Evolutionary conservation across 208 protist genomes (phyloP).

Genomic region (Acanthamoeba castellanii): DNA sequence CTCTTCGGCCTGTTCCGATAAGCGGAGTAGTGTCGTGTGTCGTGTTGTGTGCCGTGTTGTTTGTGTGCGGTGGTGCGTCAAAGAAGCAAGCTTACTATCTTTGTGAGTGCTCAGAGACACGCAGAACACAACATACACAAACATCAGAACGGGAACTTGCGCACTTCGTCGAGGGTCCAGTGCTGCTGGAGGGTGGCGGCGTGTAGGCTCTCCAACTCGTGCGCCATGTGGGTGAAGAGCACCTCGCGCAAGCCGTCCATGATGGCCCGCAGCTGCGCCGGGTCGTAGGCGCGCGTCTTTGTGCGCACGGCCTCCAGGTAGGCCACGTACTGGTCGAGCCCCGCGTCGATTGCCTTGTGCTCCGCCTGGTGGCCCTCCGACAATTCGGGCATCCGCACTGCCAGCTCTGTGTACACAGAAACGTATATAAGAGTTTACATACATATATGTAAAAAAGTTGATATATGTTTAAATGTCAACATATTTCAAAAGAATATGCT

Average conservation of each 20-base stretch:
- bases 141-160: background rate
- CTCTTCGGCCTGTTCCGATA: too few species aligned
- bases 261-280: background rate
- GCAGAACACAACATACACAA: too few species aligned
- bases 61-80: too few species aligned
- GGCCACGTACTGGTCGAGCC: background rate
- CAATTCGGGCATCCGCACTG: background rate
- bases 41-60: too few species aligned
- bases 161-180: background rate
- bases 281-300: background rate
- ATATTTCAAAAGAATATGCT: too few species aligned
- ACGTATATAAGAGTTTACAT: too few species aligned
- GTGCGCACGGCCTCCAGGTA: background rate
- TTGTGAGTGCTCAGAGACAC: too few species aligned
- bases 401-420: background rate
- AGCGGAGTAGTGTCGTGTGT: too few species aligned
- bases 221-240: background rate
- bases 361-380: background rate
- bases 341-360: background rate
- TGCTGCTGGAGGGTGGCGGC: background rate
- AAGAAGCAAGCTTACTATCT: too few species aligned
- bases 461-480: too few species aligned
- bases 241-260: background rate
- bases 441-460: too few species aligned
- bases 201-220: background rate